Evolutionary conservation across 192 early-diverging fungal species (phyloP).

Genomic region (Podila epicladia): DNA sequence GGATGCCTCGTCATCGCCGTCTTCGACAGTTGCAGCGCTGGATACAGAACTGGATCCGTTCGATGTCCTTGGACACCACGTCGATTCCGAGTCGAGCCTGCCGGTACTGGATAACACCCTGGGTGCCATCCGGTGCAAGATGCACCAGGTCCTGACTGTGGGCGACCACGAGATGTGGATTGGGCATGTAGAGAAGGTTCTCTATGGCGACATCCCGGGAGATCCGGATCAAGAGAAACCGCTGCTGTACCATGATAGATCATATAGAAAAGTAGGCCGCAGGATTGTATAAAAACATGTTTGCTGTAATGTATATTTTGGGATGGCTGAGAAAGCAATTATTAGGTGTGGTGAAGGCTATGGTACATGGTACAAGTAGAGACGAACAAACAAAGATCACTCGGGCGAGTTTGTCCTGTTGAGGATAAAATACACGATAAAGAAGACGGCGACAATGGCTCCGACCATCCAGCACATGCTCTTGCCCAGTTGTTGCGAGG

Average conservation of each 20-base stretch:
- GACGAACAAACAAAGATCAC: background rate
- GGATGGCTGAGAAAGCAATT: background rate
- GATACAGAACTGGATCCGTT: conserved; percentile 48
- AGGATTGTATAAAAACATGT: conserved; percentile 14
- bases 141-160: conserved; percentile 53
- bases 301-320: background rate
- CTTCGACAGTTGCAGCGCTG: background rate
- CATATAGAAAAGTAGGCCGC: conserved; percentile 57
- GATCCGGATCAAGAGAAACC: conserved; percentile 46
- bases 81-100: conserved; percentile 54
- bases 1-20: background rate
- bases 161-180: conserved; percentile 77
- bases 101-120: conserved; percentile 66
- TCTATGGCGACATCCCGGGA: conserved; percentile 60
- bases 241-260: conserved; percentile 61
- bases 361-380: background rate
- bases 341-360: background rate
- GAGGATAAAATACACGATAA: conserved; percentile 47
- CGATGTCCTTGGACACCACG: conserved; percentile 51
- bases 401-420: conserved; percentile 28
- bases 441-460: conserved; percentile 42
- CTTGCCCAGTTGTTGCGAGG: conserved; percentile 34
- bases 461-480: conserved; percentile 53
- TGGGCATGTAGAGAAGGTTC: conserved; percentile 62
- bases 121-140: conserved; percentile 67